phyloP scores from a whole-genome alignment of 768 basidiomycete genomes.

The Piloderma croceum region DNA sequence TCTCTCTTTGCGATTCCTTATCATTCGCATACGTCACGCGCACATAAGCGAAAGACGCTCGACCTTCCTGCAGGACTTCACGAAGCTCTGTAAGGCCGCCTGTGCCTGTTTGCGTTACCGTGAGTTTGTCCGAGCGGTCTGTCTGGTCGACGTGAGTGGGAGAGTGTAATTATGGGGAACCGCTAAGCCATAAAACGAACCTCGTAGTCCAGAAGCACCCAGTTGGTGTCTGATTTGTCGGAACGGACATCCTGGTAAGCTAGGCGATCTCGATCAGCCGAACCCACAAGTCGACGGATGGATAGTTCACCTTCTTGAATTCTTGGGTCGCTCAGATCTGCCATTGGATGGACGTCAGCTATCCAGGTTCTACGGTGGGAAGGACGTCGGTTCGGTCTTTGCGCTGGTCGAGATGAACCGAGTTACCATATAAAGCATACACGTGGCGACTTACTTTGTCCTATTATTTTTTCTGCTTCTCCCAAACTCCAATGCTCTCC shows the following conservation, averaged over 20 bases:
- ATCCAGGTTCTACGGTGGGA: too few relatives aligned
- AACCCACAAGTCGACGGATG: constrained; percentile 15
- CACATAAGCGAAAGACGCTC: constrained; percentile 79
- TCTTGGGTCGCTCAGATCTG: constrained; percentile 68
- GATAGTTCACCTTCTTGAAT: constrained; percentile 64
- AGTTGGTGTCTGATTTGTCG: constrained; percentile 83
- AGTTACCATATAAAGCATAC: too few relatives aligned
- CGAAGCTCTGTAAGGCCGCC: constrained; percentile 78
- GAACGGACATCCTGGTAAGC: constrained; percentile 85
- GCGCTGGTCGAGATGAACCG: too few relatives aligned
- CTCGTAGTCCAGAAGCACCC: constrained; percentile 88
- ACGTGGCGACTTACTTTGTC: too few relatives aligned
- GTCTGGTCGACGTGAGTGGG: constrained; percentile 30
- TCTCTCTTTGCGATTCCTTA: constrained; percentile 82
- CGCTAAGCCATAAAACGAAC: constrained; percentile 30
- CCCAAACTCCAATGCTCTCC: too few relatives aligned
- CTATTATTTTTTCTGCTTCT: too few relatives aligned
- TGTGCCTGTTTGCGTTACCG: constrained; percentile 70
- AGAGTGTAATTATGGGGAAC: constrained; percentile 2
- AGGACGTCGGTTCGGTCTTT: too few relatives aligned
- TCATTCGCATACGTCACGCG: constrained; percentile 83
- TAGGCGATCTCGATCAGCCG: constrained; percentile 30
- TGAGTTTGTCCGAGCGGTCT: constrained; percentile 77
- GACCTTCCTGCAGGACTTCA: constrained; percentile 61
- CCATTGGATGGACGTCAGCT: too few relatives aligned